Percentiles rank a stretch among this genome's conserved stretches.
Evolutionary conservation across 169 alveolate species (phyloP).

Genomic region (Amoebophrya sp.): DNA sequence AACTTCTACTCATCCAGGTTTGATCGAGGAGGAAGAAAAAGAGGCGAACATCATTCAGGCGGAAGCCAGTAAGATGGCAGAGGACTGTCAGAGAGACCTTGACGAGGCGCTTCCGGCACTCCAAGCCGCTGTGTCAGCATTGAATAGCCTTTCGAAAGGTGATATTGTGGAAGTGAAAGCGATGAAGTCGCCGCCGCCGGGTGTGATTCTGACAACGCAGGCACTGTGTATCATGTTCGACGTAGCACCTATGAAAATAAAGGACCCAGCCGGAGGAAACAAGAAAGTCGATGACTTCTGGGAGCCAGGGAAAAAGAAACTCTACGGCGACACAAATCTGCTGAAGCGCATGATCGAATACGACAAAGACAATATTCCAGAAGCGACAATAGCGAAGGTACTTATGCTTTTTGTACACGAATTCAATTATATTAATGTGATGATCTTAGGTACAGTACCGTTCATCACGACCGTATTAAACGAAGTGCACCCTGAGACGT

Average conservation of each 20-base stretch:
- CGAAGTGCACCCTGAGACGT: too few species aligned
- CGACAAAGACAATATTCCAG: slow-evolving; percentile 86
- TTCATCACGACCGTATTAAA: too few species aligned
- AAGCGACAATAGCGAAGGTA: slow-evolving; percentile 80
- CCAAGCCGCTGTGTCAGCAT: slow-evolving; percentile 80
- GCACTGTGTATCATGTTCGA: slow-evolving; percentile 71
- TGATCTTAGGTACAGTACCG: too few species aligned
- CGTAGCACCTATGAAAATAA: slow-evolving; percentile 60
- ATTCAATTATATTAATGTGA: too few species aligned
- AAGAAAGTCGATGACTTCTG: slow-evolving; percentile 65
- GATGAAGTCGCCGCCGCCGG: slow-evolving; percentile 75
- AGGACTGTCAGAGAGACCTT: slow-evolving; percentile 36
- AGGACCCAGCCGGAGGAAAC: slow-evolving; percentile 57
- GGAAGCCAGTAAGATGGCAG: not conserved
- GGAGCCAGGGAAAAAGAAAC: slow-evolving; percentile 74
- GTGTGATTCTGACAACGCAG: slow-evolving; percentile 62
- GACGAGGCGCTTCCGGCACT: slow-evolving; percentile 85
- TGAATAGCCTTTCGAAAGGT: slow-evolving; percentile 74
- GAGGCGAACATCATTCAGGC: not conserved
- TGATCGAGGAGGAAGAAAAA: not conserved
- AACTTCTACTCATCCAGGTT: slow-evolving; percentile 63
- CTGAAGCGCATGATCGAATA: slow-evolving; percentile 70
- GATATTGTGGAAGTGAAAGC: slow-evolving; percentile 87
- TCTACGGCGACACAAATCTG: slow-evolving; percentile 66
- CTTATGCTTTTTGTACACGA: too few species aligned